phyloP scores from a whole-genome alignment of 148 eudicot species.

The Chenopodium album region DNA sequence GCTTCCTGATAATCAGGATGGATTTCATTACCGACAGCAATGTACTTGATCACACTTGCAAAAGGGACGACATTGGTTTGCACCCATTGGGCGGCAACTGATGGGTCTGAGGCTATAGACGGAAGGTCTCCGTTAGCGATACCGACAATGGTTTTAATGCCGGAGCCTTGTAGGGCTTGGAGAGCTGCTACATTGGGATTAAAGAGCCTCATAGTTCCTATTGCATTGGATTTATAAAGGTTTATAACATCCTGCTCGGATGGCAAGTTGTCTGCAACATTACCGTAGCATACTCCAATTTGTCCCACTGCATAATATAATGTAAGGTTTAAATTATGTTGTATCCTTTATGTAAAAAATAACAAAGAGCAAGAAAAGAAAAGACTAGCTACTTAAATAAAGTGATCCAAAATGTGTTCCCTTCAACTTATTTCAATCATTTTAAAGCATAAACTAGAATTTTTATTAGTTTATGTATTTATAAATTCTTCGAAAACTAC shows the following conservation, averaged over 20 bases:
- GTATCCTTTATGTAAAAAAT: too few relatives aligned
- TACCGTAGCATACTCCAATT: slow-evolving; percentile 39
- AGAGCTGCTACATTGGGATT: slow-evolving; percentile 24
- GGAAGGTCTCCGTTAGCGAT: slow-evolving; percentile 31
- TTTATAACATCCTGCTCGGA: slow-evolving; percentile 19
- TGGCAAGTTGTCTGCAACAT: slow-evolving; percentile 32
- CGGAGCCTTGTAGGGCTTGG: slow-evolving; percentile 32
- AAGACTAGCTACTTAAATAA: too few relatives aligned
- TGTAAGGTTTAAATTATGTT: too few relatives aligned
- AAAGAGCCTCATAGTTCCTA: slow-evolving; percentile 33
- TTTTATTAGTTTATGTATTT: too few relatives aligned
- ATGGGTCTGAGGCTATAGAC: slow-evolving; percentile 12
- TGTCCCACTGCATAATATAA: slow-evolving; percentile 31
- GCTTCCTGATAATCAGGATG: slow-evolving; percentile 15
- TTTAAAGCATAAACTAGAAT: too few relatives aligned
- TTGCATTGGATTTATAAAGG: slow-evolving; percentile 30
- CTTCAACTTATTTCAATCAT: too few relatives aligned
- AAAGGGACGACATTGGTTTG: slow-evolving; percentile 27
- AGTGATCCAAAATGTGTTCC: too few relatives aligned
- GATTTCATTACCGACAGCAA: slow-evolving; percentile 41
- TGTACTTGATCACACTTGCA: slow-evolving; percentile 31
- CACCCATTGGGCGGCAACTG: slow-evolving; percentile 27
- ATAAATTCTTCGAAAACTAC: too few relatives aligned
- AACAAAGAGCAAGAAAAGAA: too few relatives aligned
- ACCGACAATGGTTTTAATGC: slow-evolving; percentile 31